phyloP scores from a whole-genome alignment of 345 rosid species.

The Cochlearia excelsa region DNA sequence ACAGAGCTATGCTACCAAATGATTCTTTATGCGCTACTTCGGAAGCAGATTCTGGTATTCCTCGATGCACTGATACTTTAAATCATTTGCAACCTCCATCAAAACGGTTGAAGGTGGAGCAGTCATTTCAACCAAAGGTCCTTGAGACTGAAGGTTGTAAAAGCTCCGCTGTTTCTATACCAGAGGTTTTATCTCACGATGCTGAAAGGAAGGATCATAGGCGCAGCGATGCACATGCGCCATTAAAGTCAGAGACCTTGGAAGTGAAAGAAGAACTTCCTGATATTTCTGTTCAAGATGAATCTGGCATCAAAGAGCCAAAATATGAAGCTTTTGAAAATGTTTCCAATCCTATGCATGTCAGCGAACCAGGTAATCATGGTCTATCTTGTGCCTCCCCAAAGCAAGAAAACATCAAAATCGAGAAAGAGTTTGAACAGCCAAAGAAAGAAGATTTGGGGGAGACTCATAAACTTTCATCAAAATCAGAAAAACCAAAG shows the following conservation, averaged over 20 bases:
- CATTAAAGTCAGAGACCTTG: conserved; percentile 25
- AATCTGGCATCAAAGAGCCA: conserved; percentile 44
- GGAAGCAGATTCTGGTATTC: conserved; percentile 41
- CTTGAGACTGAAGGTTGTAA: conserved; percentile 47
- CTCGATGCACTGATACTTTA: conserved; percentile 37
- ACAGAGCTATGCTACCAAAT: conserved; percentile 16
- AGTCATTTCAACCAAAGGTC: conserved; percentile 45
- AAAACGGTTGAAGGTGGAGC: conserved; percentile 86
- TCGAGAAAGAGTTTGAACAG: conserved; percentile 53
- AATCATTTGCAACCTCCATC: conserved; percentile 56
- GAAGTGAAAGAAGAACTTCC: background rate
- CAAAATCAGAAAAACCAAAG: conserved; percentile 90
- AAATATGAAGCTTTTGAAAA: conserved; percentile 52
- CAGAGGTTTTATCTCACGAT: conserved; percentile 45
- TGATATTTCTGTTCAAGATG: conserved; percentile 45
- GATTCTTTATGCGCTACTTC: conserved; percentile 44
- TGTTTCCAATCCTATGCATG: conserved; percentile 35
- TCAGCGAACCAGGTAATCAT: conserved; percentile 39
- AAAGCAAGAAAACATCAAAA: conserved; percentile 48
- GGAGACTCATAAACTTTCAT: conserved; percentile 38
- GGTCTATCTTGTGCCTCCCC: conserved; percentile 35
- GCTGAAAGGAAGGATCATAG: conserved; percentile 49
- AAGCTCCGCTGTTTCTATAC: conserved; percentile 35
- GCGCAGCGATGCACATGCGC: conserved; percentile 33
- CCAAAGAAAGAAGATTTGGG: conserved; percentile 54